Evolutionary conservation across 129 eudicot genomes (phyloP), one percentile per base, ranked within the genome.

Genomic region (Flaveria brownii): DNA sequence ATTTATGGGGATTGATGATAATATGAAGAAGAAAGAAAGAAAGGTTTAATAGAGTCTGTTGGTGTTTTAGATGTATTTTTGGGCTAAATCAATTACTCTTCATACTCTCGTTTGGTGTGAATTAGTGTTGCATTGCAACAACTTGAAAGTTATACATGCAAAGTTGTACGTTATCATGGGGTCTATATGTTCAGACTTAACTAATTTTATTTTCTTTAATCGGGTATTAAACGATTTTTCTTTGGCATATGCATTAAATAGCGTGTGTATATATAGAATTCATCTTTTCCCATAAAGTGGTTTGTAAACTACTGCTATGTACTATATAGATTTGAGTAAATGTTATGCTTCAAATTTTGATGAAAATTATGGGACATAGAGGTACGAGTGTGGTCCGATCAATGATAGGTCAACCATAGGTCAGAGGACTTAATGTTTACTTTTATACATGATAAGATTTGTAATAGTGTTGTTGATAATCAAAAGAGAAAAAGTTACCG

Each of bases 61-160:
- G 83, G 78, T 72, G 51, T 72, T 72, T 72, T 26, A 72, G 64
- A 79, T 68, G 67, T 72, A 62, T 23, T 72, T 62, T 63, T 79
- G 41, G 78, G 5, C 49, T 63, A 79, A 71, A 72, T 51, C 74
- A 63, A 64, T 79, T 50, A 63, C 20, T n/a, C 67, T 61, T 50
- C 56, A 36, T 41, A 39, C 46, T 70, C 18, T 78, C 16, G 78
- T 72, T 79, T 79, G 83, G 83, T 79, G 73, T 79, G 83, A 79
- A 23, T 54, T 63, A 64, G 71, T 63, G 66, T 73, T 71, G 22
- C 41, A 36, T 36, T 36, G 41, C 78, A 78, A 23, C 51, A 66
- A 66, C 65, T 71, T 70, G 77, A 26, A 78, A 78, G 22, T 50
- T 59, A 69, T 18, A 72, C 42, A 17, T 30, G 11, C 18, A 4